A percentile compares a stretch with the other conserved stretches of the same genome.
Evolutionary conservation across 768 basidiomycete genomes (phyloP).

Genomic region (Cubamyces lactineus): DNA sequence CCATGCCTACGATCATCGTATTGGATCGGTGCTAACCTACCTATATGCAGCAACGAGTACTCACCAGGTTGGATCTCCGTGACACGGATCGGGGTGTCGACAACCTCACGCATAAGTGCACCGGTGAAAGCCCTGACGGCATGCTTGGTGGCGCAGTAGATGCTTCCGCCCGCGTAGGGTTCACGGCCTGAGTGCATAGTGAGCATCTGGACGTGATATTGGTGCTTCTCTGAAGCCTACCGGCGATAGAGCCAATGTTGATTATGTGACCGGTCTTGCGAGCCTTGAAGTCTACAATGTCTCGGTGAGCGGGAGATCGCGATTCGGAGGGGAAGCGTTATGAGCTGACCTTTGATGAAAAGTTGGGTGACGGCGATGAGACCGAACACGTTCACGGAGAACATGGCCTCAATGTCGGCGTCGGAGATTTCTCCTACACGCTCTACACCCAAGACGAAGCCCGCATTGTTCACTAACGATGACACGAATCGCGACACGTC

Average conservation of each 20-base stretch:
- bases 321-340: constrained; percentile 43
- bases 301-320: not conserved
- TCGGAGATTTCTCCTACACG: constrained; percentile 82
- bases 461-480: constrained; percentile 73
- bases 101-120: constrained; percentile 81
- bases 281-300: constrained; percentile 31
- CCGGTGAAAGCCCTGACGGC: constrained; percentile 88
- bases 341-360: constrained; percentile 34
- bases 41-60: constrained; percentile 6
- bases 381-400: constrained; percentile 67
- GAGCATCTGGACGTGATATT: too few species aligned
- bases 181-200: constrained; percentile 30
- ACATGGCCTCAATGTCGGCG: constrained; percentile 71
- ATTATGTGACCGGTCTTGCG: constrained; percentile 82
- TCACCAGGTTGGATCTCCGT: constrained; percentile 92
- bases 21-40: not conserved
- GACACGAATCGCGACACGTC: constrained; percentile 30
- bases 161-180: constrained; percentile 86
- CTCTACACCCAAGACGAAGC: constrained; percentile 88
- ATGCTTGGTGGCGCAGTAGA: constrained; percentile 91
- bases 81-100: constrained; percentile 91
- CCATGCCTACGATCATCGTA: constrained; percentile 60
- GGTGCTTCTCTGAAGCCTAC: constrained; percentile 39
- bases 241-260: constrained; percentile 94
- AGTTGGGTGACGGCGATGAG: constrained; percentile 84